Base-by-base conservation (phyloP, 345 rosid species). In the rapeseed (Brassica napus) region DNA sequence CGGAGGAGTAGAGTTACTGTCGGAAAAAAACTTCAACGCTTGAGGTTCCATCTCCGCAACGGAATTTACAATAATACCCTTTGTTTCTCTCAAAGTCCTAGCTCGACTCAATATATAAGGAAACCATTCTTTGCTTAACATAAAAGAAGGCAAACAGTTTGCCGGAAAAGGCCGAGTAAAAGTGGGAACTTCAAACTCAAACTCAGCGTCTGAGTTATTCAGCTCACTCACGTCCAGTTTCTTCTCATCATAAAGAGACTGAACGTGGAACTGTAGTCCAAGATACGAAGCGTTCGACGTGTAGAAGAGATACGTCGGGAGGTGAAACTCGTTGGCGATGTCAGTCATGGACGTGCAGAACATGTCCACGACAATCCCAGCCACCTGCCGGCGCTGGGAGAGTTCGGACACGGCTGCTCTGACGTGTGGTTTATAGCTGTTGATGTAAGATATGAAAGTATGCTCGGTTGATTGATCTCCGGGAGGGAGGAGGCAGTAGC, bases 311-410 rank as follows among this genome's bases (percentile, higher is more conserved):
- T 90, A 89, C 32, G 69, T 61, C 3, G 94, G 88, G 28, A 84
- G 76, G 1, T 70, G 74, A 12, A 85, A 61, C 54, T 87, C 88
- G 14, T 77, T 57, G 0, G 91, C 92, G 0, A 89, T 66, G 2
- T 87, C 91, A 2, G 83, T 82, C 86, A 87, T 82, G 6, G 82
- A 2, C 0, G 83, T 83, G 66, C 88, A 89, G 30, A 87, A 85
- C 90, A 90, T 79, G 76, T 85, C 94, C 2, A 86, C 52, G 23
- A 88, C 84, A 52, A 90, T 63, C n/a, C 89, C 89, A 2, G 82
- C 90, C 0, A 90, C 77, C 30, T 12, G 18, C 5, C 14, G 32
- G 73, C 4, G 75, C 18, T 26, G 54, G 6, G 28, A 4, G 8
- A 79, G 77, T 6, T 77, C 26, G 8, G 83, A 32, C 9, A 86